Percentiles rank a stretch among this genome's conserved stretches.
Evolutionary conservation across 257 asterid species (phyloP).

Genomic region (Oldenlandia corymbosa): DNA sequence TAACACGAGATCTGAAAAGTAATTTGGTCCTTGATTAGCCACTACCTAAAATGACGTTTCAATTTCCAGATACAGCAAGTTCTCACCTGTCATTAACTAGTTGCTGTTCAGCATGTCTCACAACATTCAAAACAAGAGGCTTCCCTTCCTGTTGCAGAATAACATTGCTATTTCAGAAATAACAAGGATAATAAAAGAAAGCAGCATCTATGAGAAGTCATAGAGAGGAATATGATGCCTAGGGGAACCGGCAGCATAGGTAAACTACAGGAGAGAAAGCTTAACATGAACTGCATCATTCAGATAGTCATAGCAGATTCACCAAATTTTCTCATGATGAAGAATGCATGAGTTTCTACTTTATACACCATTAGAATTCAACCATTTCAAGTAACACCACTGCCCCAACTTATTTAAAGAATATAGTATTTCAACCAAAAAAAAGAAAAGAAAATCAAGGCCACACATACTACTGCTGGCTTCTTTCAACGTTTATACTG

Average conservation of each 20-base stretch:
- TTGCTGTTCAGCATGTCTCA: slow-evolving; percentile 75
- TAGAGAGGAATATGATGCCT: not conserved
- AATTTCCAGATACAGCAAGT: not conserved
- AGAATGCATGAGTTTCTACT: no score
- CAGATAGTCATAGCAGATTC: not conserved
- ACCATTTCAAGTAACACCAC: no score
- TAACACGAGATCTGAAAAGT: slow-evolving; percentile 70
- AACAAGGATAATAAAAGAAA: not conserved
- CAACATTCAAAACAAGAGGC: slow-evolving; percentile 93
- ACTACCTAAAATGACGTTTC: slow-evolving; percentile 11
- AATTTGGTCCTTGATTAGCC: slow-evolving; percentile 14
- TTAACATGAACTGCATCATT: not conserved
- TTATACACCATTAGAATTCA: no score
- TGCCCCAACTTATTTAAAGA: no score
- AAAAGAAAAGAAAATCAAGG: no score
- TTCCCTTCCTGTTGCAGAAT: slow-evolving; percentile 73
- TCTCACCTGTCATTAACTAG: slow-evolving; percentile 72
- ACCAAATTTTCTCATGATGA: not conserved
- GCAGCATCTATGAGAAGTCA: not conserved
- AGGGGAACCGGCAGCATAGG: not conserved
- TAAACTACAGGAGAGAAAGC: not conserved
- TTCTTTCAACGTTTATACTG: no score
- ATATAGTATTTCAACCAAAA: no score
- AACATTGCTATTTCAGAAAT: not conserved
- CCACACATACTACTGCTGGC: no score